Conservation (phyloP, 164 flowering plant genomes). For the Piper betle region DNA sequence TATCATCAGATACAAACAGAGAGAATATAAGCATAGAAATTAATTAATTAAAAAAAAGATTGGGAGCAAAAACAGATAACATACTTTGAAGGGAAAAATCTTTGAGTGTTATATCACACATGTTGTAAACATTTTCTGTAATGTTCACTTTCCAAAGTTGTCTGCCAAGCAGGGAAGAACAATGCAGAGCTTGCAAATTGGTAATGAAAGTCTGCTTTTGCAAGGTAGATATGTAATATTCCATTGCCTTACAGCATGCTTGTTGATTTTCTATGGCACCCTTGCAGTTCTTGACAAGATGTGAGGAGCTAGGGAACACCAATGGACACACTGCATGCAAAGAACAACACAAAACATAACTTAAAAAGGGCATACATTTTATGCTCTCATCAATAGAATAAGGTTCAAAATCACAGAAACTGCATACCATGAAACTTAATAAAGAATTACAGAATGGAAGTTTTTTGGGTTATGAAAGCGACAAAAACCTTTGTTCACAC, state of each 20-base stretch:
- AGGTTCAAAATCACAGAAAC: too few species aligned
- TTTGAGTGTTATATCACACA: constrained; percentile 81
- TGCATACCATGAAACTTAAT: too few species aligned
- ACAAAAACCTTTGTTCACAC: constrained; percentile 60
- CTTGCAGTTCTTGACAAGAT: constrained; percentile 46
- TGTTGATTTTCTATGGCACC: constrained; percentile 36
- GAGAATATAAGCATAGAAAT: not conserved
- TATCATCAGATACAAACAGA: not conserved
- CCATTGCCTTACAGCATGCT: constrained; percentile 68
- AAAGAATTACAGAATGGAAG: too few species aligned
- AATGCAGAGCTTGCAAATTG: constrained; percentile 90
- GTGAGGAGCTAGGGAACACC: constrained; percentile 46
- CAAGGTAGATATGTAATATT: constrained; percentile 64
- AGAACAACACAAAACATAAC: too few species aligned
- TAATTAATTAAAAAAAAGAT: not conserved
- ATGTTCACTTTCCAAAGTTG: constrained; percentile 60
- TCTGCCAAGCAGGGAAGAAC: constrained; percentile 69
- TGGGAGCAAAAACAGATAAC: too few species aligned
- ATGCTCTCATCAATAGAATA: too few species aligned
- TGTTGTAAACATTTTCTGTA: constrained; percentile 46
- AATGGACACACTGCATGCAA: constrained; percentile 67
- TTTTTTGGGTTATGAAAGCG: not conserved
- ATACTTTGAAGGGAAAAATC: constrained; percentile 92
- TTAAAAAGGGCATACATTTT: too few species aligned
- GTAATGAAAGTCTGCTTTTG: constrained; percentile 88